A percentile compares a stretch with the other conserved stretches of the same genome.
Evolutionary conservation across 1,284 basidiomycete genomes (phyloP).

Genomic region (Polyporus tsugae): DNA sequence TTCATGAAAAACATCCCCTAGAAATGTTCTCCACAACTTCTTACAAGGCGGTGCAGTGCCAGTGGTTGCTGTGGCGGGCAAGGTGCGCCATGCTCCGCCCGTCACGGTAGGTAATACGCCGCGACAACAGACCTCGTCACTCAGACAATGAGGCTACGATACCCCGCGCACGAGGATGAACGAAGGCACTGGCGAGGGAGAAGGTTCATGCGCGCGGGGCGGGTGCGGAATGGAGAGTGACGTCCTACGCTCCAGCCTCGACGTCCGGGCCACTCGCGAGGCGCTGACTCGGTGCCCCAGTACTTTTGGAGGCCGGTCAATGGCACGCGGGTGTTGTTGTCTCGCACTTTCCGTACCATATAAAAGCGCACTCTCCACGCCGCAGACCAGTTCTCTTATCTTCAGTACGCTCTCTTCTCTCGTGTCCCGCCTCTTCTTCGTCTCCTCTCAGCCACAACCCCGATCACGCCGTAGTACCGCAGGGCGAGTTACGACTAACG

Average conservation of each 20-base stretch:
- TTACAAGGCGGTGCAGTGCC: no score
- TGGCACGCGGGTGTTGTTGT: background rate
- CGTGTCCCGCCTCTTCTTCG: background rate
- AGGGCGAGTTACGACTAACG: constrained; percentile 5
- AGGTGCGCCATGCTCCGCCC: background rate
- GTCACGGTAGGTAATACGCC: no score
- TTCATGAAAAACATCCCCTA: background rate
- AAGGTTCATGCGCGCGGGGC: no score
- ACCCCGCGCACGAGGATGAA: background rate
- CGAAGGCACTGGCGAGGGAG: background rate
- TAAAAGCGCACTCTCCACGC: background rate
- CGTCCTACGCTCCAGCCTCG: constrained; percentile 10
- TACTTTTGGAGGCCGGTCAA: background rate
- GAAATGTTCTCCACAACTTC: no score
- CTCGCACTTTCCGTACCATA: background rate
- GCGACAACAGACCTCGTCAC: background rate
- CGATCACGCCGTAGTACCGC: background rate
- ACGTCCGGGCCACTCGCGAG: background rate
- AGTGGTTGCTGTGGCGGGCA: background rate
- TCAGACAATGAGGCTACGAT: no score
- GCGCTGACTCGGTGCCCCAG: background rate
- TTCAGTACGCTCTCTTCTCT: background rate
- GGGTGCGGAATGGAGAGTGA: background rate
- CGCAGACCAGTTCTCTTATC: background rate
- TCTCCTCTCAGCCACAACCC: background rate